Evolutionary conservation across 2,329 filamentous ascomycete genomes (phyloP).

Genomic region (Paracoccidioides lutzii): DNA sequence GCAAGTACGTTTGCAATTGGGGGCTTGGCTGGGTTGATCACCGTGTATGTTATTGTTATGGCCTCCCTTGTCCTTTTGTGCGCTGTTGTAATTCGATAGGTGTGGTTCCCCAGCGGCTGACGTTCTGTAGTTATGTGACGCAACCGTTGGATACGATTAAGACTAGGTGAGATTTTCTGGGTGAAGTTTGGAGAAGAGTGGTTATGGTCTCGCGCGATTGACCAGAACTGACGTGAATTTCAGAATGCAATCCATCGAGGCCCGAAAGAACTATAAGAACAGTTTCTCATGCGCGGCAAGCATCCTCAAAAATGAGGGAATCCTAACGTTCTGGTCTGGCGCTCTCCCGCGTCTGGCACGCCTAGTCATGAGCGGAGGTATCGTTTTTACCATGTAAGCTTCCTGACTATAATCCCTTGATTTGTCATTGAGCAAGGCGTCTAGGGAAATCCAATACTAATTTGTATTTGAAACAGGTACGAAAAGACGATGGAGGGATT

Average conservation of each 20-base stretch:
- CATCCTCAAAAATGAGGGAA: conserved; percentile 79
- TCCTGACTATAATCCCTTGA: background rate
- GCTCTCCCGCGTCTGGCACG: conserved; percentile 74
- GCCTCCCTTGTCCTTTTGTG: background rate
- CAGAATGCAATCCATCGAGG: conserved; percentile 92
- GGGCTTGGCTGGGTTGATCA: conserved; percentile 77
- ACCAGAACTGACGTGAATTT: background rate
- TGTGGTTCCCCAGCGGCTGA: background rate
- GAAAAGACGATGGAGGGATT: conserved; percentile 92
- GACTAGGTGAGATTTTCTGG: conserved; percentile 43
- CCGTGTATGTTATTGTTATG: conserved; percentile 50
- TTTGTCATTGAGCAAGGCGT: background rate
- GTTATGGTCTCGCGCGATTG: background rate
- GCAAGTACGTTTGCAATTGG: conserved; percentile 84
- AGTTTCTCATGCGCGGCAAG: conserved; percentile 67
- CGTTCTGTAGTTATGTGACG: conserved; percentile 35
- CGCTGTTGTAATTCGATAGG: background rate
- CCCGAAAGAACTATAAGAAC: conserved; percentile 68
- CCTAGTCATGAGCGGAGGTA: conserved; percentile 81
- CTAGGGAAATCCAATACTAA: conserved; percentile 6
- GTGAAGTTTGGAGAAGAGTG: conserved; percentile 1
- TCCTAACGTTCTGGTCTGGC: conserved; percentile 88
- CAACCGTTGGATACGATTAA: conserved; percentile 85
- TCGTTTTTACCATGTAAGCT: conserved; percentile 82
- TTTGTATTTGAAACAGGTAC: conserved; percentile 39